phyloP scores from a whole-genome alignment of 495 filamentous ascomycete genomes.

The Lophiotrema nucula region DNA sequence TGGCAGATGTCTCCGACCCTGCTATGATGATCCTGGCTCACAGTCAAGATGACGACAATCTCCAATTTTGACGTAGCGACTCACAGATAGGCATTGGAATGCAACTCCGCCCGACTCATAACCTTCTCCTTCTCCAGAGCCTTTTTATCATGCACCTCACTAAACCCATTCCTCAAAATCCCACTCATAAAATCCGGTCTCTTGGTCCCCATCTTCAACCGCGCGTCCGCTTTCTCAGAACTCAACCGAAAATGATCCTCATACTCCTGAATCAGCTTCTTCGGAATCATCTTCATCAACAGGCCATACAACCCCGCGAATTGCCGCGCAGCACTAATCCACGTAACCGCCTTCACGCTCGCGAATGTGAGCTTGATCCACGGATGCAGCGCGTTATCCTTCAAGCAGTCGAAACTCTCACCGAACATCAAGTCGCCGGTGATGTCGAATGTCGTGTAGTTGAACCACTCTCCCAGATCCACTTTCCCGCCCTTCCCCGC shows the following conservation, averaged over 20 bases:
- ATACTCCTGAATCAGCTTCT: not conserved
- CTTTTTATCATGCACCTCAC: not conserved
- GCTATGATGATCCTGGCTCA: not conserved
- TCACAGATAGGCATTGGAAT: not conserved
- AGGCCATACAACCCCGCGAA: not conserved
- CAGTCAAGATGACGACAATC: not conserved
- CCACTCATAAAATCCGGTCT: not conserved
- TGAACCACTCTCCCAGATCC: not conserved
- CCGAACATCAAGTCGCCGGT: conserved; percentile 15
- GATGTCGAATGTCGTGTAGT: conserved; percentile 20
- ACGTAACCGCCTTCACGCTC: not conserved
- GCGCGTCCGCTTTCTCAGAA: not conserved
- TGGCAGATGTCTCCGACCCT: not conserved
- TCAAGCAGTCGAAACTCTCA: conserved; percentile 9
- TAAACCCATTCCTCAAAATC: not conserved
- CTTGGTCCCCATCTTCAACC: not conserved
- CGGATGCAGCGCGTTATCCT: conserved; percentile 6
- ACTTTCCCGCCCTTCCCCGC: conserved; percentile 6
- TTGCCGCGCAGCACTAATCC: not conserved
- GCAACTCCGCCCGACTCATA: not conserved
- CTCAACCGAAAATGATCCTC: not conserved
- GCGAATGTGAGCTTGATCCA: not conserved
- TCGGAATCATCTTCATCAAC: conserved; percentile 3
- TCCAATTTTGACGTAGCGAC: not conserved
- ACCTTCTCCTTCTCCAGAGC: conserved; percentile 1